A percentile compares a stretch with the other conserved stretches of the same genome.
phyloP scores from a whole-genome alignment of 768 basidiomycete species.

The Coprinopsis strossmayeri region DNA sequence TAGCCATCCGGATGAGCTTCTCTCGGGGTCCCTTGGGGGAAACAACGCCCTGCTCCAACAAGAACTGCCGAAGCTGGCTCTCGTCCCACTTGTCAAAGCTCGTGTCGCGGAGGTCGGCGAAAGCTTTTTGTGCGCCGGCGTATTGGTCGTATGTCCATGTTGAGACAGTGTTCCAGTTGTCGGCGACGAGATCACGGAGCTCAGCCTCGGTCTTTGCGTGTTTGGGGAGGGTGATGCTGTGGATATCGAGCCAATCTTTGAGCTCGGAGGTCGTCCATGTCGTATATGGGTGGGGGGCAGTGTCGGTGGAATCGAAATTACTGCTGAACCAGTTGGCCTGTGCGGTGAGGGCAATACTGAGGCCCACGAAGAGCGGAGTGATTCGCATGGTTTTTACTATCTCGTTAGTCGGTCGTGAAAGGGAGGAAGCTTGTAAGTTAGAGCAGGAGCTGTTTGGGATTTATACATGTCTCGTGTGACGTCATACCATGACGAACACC shows the following conservation, averaged over 20 bases:
- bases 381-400: slow-evolving; percentile 2
- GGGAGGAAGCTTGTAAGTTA: neutral
- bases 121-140: slow-evolving; percentile 53
- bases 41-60: slow-evolving; percentile 84
- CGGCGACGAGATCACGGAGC: slow-evolving; percentile 42
- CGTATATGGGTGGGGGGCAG: slow-evolving; percentile 24
- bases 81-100: slow-evolving; percentile 84
- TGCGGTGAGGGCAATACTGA: slow-evolving; percentile 24
- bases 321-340: slow-evolving; percentile 50
- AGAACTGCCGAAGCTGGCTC: slow-evolving; percentile 69
- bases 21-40: slow-evolving; percentile 75
- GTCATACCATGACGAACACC: slow-evolving; percentile 10
- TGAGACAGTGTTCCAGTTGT: slow-evolving; percentile 51
- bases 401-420: neutral
- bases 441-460: neutral
- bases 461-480: slow-evolving; percentile 9
- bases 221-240: slow-evolving; percentile 52
- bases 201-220: slow-evolving; percentile 34
- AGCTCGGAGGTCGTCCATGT: slow-evolving; percentile 64
- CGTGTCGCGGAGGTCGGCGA: slow-evolving; percentile 49
- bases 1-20: slow-evolving; percentile 72
- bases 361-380: slow-evolving; percentile 6
- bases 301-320: slow-evolving; percentile 23
- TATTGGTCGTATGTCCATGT: slow-evolving; percentile 64
- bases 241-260: slow-evolving; percentile 61